Percentiles rank a stretch among this genome's conserved stretches.
Evolutionary conservation across 176 grass and related monocot species (phyloP).

Genomic region (Canna indica): DNA sequence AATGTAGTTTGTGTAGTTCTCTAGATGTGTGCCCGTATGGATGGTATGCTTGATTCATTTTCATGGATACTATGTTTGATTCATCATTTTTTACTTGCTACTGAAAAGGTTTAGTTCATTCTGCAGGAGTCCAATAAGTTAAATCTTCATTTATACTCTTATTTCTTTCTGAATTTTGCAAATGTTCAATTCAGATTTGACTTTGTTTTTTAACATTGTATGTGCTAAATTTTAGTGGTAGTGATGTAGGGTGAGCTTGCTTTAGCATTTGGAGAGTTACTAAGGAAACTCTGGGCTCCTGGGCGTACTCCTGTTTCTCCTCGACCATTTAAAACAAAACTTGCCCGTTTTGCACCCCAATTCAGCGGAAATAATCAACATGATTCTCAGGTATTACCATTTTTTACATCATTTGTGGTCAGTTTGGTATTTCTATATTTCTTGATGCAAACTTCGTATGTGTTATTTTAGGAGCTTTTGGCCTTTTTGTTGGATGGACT

Average conservation of each 20-base stretch:
- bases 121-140: not conserved
- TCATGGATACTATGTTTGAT: not conserved
- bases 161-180: not conserved
- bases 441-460: not conserved
- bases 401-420: not conserved
- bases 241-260: constrained; percentile 99
- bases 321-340: constrained; percentile 87
- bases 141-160: not conserved
- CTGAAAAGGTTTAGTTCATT: not conserved
- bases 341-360: constrained; percentile 92
- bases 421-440: not conserved
- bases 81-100: not conserved
- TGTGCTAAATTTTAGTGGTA: constrained; percentile 78
- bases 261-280: constrained; percentile 89
- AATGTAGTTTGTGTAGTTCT: not conserved
- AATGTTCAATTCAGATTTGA: not conserved
- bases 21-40: not conserved
- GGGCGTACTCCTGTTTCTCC: constrained; percentile 75
- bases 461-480: constrained; percentile 60
- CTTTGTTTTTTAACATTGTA: constrained; percentile 26
- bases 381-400: constrained; percentile 65
- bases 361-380: constrained; percentile 99
- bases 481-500: constrained; percentile 95
- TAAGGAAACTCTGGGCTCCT: constrained; percentile 96
- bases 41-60: not conserved